Conservation (phyloP, 331 rosid species). For the Dryas integrifolia region DNA sequence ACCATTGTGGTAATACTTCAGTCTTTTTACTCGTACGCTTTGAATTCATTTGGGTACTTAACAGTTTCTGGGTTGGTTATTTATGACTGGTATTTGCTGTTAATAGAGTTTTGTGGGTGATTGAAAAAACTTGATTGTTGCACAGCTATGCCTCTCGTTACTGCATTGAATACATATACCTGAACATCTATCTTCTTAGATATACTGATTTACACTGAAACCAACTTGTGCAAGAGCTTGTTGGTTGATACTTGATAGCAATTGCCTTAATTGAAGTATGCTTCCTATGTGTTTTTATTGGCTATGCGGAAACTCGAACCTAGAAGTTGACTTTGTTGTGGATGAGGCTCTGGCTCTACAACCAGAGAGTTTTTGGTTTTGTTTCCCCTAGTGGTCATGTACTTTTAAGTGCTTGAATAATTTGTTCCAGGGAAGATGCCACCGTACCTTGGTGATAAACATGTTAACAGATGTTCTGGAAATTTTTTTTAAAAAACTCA, state of each 20-base stretch:
- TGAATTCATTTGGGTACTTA: not conserved
- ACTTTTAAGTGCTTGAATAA: not conserved
- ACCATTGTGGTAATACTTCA: conserved; percentile 71
- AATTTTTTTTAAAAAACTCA: too few relatives aligned
- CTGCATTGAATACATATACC: not conserved
- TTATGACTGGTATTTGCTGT: not conserved
- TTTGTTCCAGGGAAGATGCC: not conserved
- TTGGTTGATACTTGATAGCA: not conserved
- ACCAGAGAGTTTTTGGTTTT: too few relatives aligned
- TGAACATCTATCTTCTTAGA: not conserved
- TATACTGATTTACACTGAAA: not conserved
- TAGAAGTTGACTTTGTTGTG: not conserved
- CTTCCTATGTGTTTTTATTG: not conserved
- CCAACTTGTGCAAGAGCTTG: not conserved
- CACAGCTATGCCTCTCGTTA: not conserved
- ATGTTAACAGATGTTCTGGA: too few relatives aligned
- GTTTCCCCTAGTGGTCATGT: too few relatives aligned
- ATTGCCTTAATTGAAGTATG: not conserved
- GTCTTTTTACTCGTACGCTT: not conserved
- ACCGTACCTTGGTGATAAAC: too few relatives aligned
- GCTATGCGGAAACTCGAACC: not conserved
- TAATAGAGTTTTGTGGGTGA: not conserved
- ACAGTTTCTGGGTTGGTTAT: not conserved
- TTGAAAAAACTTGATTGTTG: not conserved
- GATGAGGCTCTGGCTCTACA: not conserved